Conservation (phyloP, 2,329 filamentous ascomycete species). For the Microthyrium microscopicum region DNA sequence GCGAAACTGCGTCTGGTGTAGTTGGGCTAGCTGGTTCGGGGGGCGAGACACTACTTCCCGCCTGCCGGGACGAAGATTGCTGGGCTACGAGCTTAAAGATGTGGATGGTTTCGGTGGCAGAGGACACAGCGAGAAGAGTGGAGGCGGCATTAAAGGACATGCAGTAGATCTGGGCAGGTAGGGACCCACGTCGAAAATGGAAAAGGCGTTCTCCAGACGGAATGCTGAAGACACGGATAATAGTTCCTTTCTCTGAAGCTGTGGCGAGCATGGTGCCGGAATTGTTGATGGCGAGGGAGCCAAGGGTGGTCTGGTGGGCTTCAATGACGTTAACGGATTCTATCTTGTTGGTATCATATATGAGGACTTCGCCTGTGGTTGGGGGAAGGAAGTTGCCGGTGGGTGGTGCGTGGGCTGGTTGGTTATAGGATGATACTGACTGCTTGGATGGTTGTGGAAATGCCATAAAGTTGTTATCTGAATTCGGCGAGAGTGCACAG, state of each 20-base stretch:
- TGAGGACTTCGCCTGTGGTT: conserved; percentile 78
- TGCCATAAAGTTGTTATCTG: conserved; percentile 88
- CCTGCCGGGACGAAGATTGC: conserved; percentile 11
- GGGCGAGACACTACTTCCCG: background rate
- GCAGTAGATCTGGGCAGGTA: conserved; percentile 90
- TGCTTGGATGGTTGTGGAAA: conserved; percentile 64
- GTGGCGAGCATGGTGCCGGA: conserved; percentile 86
- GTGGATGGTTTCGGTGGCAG: conserved; percentile 89
- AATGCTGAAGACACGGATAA: conserved; percentile 88
- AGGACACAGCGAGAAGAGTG: conserved; percentile 86
- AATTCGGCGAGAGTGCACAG: conserved; percentile 82
- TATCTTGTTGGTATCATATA: conserved; percentile 77
- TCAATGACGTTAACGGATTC: conserved; percentile 93
- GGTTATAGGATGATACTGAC: conserved; percentile 33
- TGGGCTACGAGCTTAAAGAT: conserved; percentile 57
- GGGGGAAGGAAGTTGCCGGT: conserved; percentile 29
- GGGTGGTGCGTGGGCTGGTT: conserved; percentile 72
- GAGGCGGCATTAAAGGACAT: conserved; percentile 97
- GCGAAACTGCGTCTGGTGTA: background rate
- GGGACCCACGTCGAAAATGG: conserved; percentile 89
- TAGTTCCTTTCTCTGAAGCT: conserved; percentile 91
- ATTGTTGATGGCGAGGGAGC: conserved; percentile 78
- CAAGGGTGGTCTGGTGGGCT: conserved; percentile 81
- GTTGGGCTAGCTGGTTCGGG: background rate
- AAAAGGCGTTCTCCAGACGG: conserved; percentile 85